phyloP scores from a whole-genome alignment of 2,329 filamentous ascomycete species.

The Acarospora socialis region DNA sequence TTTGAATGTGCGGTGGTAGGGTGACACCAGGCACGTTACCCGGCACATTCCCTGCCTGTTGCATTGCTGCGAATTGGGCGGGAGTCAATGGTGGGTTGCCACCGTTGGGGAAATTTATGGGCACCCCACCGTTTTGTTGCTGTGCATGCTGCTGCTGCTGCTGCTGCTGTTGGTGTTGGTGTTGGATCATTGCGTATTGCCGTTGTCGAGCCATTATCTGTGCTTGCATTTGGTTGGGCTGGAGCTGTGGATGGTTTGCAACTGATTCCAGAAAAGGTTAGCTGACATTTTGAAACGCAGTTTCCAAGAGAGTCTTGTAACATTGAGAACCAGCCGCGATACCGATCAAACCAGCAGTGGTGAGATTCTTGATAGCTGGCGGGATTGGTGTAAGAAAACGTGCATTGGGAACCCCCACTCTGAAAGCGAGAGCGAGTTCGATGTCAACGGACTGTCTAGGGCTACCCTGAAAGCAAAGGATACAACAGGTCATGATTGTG shows the following conservation, averaged over 20 bases:
- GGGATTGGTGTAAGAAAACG: too few relatives aligned
- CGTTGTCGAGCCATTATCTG: slow-evolving; percentile 15
- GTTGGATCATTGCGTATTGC: slow-evolving; percentile 19
- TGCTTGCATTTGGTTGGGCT: slow-evolving; percentile 18
- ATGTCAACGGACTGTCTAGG: too few relatives aligned
- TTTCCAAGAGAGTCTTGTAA: too few relatives aligned
- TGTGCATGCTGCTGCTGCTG: slow-evolving; percentile 23
- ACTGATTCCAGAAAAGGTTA: slow-evolving; percentile 3
- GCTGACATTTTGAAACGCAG: too few relatives aligned
- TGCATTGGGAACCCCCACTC: too few relatives aligned
- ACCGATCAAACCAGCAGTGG: too few relatives aligned
- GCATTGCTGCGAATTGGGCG: slow-evolving; percentile 22
- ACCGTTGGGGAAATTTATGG: slow-evolving; percentile 23
- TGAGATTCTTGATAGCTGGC: too few relatives aligned
- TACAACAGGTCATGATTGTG: too few relatives aligned
- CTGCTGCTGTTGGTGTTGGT: slow-evolving; percentile 19
- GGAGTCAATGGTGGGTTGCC: slow-evolving; percentile 20
- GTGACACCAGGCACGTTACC: too few relatives aligned
- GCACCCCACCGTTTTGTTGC: slow-evolving; percentile 24
- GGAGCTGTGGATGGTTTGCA: slow-evolving; percentile 16
- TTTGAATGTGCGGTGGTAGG: slow-evolving; percentile 10
- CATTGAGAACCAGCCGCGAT: too few relatives aligned
- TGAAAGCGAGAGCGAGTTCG: too few relatives aligned
- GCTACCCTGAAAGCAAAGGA: too few relatives aligned
- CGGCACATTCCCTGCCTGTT: slow-evolving; percentile 8